phyloP scores from a whole-genome alignment of 2,329 filamentous ascomycete genomes.

The Colletotrichum liaoningense region DNA sequence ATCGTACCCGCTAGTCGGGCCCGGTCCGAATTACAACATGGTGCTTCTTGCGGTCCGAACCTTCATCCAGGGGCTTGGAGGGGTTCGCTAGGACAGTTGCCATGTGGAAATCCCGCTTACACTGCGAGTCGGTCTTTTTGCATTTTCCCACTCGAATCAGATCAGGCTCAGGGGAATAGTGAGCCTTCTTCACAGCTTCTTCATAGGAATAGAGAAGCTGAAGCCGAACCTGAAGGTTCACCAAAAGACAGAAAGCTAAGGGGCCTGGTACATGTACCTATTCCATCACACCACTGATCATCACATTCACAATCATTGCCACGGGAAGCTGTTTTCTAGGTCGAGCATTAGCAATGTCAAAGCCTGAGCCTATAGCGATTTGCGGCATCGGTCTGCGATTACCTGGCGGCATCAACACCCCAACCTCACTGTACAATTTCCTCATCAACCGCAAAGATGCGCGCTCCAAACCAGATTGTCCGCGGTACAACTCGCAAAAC shows the following conservation, averaged over 20 bases:
- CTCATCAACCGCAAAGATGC: slow-evolving; percentile 28
- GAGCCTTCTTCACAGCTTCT: background rate
- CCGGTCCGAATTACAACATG: background rate
- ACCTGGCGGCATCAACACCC: slow-evolving; percentile 26
- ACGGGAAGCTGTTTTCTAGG: background rate
- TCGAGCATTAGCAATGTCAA: background rate
- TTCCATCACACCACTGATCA: background rate
- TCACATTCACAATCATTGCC: background rate
- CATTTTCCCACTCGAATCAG: too few relatives aligned
- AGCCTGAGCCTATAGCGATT: slow-evolving; percentile 17
- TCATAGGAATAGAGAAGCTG: background rate
- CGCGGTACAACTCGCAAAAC: slow-evolving; percentile 9
- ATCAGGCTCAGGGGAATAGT: background rate
- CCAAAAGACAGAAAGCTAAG: too few relatives aligned
- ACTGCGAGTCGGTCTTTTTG: too few relatives aligned
- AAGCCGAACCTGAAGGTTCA: too few relatives aligned
- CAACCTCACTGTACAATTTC: slow-evolving; percentile 21
- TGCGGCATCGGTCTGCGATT: slow-evolving; percentile 30
- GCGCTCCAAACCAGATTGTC: slow-evolving; percentile 5
- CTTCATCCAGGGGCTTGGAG: background rate
- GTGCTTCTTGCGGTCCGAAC: background rate
- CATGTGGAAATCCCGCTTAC: background rate
- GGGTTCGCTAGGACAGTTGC: too few relatives aligned
- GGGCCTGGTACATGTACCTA: too few relatives aligned
- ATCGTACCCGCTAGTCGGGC: background rate